phyloP scores from a whole-genome alignment of 2,329 filamentous ascomycete species.

The Ophioceras dolichostomum region DNA sequence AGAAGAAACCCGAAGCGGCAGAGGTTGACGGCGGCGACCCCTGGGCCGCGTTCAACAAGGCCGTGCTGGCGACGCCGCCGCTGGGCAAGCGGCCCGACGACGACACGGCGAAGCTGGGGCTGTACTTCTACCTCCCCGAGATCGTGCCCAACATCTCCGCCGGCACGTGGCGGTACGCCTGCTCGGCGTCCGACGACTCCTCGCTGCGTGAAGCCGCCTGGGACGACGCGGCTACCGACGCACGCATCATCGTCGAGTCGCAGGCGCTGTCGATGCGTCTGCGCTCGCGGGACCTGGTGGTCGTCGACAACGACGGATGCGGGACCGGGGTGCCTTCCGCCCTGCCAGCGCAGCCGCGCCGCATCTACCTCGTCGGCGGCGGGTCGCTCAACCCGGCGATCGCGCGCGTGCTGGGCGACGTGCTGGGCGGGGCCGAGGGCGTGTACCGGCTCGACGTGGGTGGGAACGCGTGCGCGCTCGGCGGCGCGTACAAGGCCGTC shows the following conservation, averaged over 20 bases:
- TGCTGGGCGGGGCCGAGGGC: constrained; percentile 79
- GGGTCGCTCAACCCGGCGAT: constrained; percentile 86
- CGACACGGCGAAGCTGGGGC: constrained; percentile 65
- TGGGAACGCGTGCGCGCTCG: constrained; percentile 87
- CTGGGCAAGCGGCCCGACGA: constrained; percentile 37
- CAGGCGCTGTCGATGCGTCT: constrained; percentile 86
- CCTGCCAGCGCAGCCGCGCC: constrained; percentile 71
- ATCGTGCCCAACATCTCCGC: constrained; percentile 85
- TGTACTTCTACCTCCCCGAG: constrained; percentile 93
- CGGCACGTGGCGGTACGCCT: constrained; percentile 76
- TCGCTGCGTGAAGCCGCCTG: constrained; percentile 33
- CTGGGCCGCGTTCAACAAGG: constrained; percentile 74
- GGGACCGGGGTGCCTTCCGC: neutral
- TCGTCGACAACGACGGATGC: constrained; percentile 26
- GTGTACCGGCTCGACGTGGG: constrained; percentile 91
- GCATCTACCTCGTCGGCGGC: constrained; percentile 90
- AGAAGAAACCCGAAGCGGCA: constrained; percentile 20
- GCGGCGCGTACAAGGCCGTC: constrained; percentile 89
- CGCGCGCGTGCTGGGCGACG: constrained; percentile 70
- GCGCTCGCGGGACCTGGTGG: constrained; percentile 66
- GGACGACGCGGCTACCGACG: constrained; percentile 53
- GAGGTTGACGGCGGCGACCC: constrained; percentile 35
- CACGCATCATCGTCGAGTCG: constrained; percentile 83
- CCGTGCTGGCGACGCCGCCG: constrained; percentile 54
- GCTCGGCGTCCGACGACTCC: constrained; percentile 38